These are phyloP conservation scores for Penicillium atrosanguineum DNA, from an alignment of 495 filamentous ascomycete genomes.

Conservation along the genomic window DNA sequence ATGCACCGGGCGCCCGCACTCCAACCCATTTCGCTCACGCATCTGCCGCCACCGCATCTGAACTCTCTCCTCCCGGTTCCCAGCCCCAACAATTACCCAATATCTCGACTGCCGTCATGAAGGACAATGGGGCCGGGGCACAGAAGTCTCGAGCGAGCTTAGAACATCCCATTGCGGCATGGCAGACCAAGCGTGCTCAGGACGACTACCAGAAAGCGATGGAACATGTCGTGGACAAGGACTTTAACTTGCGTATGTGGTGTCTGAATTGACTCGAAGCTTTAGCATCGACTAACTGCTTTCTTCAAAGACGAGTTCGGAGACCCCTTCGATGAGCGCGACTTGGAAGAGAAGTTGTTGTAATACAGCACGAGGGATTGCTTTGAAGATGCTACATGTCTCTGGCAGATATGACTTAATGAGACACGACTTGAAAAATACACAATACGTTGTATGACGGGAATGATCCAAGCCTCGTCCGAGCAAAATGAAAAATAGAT, in stretches of 20 bases:
- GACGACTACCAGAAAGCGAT: conserved; percentile 58
- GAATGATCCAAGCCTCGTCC: not conserved
- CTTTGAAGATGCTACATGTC: conserved; percentile 15
- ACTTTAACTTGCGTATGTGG: conserved; percentile 45
- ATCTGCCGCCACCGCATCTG: conserved; percentile 25
- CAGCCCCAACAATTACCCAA: conserved; percentile 34
- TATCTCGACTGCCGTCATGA: conserved; percentile 1
- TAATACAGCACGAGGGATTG: conserved; percentile 28
- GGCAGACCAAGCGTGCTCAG: conserved; percentile 58
- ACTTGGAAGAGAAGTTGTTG: conserved; percentile 53
- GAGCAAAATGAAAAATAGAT: not conserved
- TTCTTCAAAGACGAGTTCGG: conserved; percentile 45
- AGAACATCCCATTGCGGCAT: conserved; percentile 49
- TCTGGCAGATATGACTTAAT: conserved; percentile 30
- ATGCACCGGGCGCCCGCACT: conserved; percentile 35
- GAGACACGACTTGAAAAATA: not conserved
- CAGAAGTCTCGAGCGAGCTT: not conserved
- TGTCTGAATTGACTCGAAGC: not conserved
- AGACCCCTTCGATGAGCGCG: conserved; percentile 60
- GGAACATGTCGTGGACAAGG: conserved; percentile 47
- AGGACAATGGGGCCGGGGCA: not conserved
- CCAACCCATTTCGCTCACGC: conserved; percentile 27
- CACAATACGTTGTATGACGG: not conserved
- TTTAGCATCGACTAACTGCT: not conserved
- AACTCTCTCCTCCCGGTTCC: conserved; percentile 56